Conservation (phyloP, 768 basidiomycete genomes). For the Asterophora parasitica region DNA sequence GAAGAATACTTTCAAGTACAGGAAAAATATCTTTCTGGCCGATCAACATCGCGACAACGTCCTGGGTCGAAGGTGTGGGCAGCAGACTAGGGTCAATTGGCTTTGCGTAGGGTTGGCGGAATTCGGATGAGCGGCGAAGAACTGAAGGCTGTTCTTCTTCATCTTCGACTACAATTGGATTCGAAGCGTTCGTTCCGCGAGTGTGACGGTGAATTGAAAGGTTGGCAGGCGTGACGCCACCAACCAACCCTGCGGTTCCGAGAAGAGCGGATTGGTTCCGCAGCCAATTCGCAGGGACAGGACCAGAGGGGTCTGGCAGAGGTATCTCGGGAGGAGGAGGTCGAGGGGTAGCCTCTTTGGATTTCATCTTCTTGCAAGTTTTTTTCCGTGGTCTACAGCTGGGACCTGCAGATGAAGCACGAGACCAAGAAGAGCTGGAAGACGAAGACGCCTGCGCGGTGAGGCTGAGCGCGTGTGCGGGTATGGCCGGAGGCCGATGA, state of each 20-base stretch:
- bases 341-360: conserved; percentile 39
- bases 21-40: conserved; percentile 65
- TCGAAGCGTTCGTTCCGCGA: conserved; percentile 49
- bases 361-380: conserved; percentile 29
- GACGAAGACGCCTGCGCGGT: conserved; percentile 7
- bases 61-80: conserved; percentile 48
- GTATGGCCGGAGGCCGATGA: conserved; percentile 36
- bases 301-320: conserved; percentile 58
- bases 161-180: conserved; percentile 73
- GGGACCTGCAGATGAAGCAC: conserved; percentile 22
- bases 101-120: conserved; percentile 20
- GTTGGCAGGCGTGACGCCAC: conserved; percentile 55
- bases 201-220: conserved; percentile 35
- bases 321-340: conserved; percentile 51
- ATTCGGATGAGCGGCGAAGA: conserved; percentile 19
- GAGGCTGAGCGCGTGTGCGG: conserved; percentile 6
- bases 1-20: conserved; percentile 57
- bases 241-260: conserved; percentile 68
- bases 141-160: conserved; percentile 33
- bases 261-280: conserved; percentile 70
- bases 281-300: conserved; percentile 62
- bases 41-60: conserved; percentile 55
- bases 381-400: conserved; percentile 25
- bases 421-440: conserved; percentile 13
- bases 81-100: conserved; percentile 37